phyloP scores from a whole-genome alignment of 2,329 filamentous ascomycete species.

The Monilinia aucupariae region DNA sequence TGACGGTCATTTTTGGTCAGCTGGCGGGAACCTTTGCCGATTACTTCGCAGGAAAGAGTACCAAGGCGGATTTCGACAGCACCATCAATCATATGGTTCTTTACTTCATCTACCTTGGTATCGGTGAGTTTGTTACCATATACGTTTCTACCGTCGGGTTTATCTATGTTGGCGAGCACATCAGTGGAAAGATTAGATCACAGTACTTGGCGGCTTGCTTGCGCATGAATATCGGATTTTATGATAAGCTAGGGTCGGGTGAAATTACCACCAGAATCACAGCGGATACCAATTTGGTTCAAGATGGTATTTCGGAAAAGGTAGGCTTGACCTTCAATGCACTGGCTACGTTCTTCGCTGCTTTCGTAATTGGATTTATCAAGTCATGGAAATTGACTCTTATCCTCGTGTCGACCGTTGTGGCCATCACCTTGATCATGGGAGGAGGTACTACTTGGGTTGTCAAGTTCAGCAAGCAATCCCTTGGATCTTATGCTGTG shows the following conservation, averaged over 20 bases:
- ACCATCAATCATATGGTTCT: constrained; percentile 61
- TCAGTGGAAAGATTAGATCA: constrained; percentile 71
- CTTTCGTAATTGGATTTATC: constrained; percentile 85
- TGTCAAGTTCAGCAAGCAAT: constrained; percentile 73
- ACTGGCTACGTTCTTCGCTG: constrained; percentile 75
- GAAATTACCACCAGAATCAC: constrained; percentile 95
- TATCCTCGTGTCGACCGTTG: constrained; percentile 76
- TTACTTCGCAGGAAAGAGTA: constrained; percentile 46
- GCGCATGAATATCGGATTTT: constrained; percentile 85
- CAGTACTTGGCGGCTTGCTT: constrained; percentile 80
- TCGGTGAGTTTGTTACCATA: constrained; percentile 71
- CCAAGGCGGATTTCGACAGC: constrained; percentile 51
- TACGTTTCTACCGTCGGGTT: constrained; percentile 83
- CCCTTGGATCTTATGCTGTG: constrained; percentile 71
- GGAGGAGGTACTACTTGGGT: constrained; percentile 68
- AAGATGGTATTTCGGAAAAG: constrained; percentile 91
- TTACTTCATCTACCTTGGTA: constrained; percentile 80
- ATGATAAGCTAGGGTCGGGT: constrained; percentile 86
- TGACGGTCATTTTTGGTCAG: constrained; percentile 65
- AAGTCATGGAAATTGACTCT: constrained; percentile 91
- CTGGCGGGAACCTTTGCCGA: constrained; percentile 65
- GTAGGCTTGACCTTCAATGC: constrained; percentile 71
- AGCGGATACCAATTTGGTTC: constrained; percentile 85
- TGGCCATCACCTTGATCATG: constrained; percentile 75
- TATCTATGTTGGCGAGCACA: constrained; percentile 79